These are phyloP conservation scores for Penicillium paxilli DNA, from an alignment of 495 filamentous ascomycete species.

Conservation along the genomic window DNA sequence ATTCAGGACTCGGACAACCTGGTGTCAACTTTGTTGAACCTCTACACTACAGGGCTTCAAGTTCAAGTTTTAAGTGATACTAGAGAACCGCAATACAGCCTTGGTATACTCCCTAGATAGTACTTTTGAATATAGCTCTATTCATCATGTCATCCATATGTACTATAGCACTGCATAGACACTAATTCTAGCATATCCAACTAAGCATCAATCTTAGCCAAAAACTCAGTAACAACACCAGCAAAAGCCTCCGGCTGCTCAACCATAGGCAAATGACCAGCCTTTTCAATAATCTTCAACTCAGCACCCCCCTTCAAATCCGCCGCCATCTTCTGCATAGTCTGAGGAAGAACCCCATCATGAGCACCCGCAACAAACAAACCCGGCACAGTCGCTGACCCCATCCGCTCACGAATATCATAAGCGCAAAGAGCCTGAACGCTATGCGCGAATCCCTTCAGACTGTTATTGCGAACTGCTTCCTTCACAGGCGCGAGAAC, in stretches of 20 bases:
- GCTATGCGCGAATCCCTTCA: slow-evolving; percentile 67
- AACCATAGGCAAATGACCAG: slow-evolving; percentile 82
- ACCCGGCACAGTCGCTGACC: slow-evolving; percentile 54
- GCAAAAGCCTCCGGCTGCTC: slow-evolving; percentile 70
- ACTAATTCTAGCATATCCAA: too few species aligned
- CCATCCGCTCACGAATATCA: slow-evolving; percentile 67
- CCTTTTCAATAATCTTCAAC: slow-evolving; percentile 60
- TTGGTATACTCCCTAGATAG: too few species aligned
- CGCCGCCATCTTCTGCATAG: slow-evolving; percentile 71
- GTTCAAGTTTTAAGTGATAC: too few species aligned
- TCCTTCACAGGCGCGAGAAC: slow-evolving; percentile 52
- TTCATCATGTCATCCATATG: too few species aligned
- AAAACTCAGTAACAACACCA: slow-evolving; percentile 55
- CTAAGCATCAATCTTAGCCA: slow-evolving; percentile 37
- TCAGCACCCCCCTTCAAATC: slow-evolving; percentile 54
- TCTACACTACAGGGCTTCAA: too few species aligned
- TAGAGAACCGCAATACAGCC: too few species aligned
- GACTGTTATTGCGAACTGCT: slow-evolving; percentile 62
- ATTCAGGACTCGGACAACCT: too few species aligned
- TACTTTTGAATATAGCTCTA: too few species aligned
- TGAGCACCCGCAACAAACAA: slow-evolving; percentile 68
- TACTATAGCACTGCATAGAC: too few species aligned
- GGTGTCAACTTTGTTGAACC: too few species aligned
- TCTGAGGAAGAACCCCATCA: slow-evolving; percentile 73
- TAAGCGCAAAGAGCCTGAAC: slow-evolving; percentile 77